Evolutionary conservation across 345 rosid genomes (phyloP).

Genomic region (Balakata baccata): DNA sequence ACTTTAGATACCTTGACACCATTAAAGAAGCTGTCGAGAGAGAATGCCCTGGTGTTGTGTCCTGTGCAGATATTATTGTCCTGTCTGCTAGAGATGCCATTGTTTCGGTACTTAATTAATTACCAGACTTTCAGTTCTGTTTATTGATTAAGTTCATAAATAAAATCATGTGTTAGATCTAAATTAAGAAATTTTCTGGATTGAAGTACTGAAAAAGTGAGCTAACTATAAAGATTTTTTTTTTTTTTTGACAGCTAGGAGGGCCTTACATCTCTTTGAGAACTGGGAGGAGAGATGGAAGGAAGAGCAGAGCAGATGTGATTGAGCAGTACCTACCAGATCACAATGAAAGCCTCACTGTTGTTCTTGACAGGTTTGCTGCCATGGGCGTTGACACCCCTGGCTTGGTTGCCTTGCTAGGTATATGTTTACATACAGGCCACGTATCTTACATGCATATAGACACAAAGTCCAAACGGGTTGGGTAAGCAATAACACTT

Average conservation of each 20-base stretch:
- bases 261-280: conserved; percentile 84
- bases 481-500: background rate
- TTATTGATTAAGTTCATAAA: no score
- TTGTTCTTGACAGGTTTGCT: conserved; percentile 72
- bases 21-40: conserved; percentile 94
- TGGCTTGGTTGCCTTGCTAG: conserved; percentile 73
- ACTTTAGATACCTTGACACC: conserved; percentile 87
- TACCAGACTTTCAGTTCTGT: background rate
- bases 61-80: conserved; percentile 83
- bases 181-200: no score
- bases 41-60: conserved; percentile 91
- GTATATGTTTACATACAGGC: conserved; percentile 20
- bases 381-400: conserved; percentile 79
- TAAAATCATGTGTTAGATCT: background rate
- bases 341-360: conserved; percentile 88
- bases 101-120: conserved; percentile 44
- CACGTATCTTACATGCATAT: background rate
- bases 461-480: background rate
- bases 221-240: background rate
- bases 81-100: conserved; percentile 87
- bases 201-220: background rate
- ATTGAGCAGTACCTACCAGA: conserved; percentile 79
- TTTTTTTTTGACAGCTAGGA: conserved; percentile 54
- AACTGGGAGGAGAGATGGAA: conserved; percentile 94
- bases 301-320: conserved; percentile 74